These are phyloP conservation scores for Candida pseudocylindracea DNA, from an alignment of 1,139 yeast species.

Conservation along the genomic window DNA sequence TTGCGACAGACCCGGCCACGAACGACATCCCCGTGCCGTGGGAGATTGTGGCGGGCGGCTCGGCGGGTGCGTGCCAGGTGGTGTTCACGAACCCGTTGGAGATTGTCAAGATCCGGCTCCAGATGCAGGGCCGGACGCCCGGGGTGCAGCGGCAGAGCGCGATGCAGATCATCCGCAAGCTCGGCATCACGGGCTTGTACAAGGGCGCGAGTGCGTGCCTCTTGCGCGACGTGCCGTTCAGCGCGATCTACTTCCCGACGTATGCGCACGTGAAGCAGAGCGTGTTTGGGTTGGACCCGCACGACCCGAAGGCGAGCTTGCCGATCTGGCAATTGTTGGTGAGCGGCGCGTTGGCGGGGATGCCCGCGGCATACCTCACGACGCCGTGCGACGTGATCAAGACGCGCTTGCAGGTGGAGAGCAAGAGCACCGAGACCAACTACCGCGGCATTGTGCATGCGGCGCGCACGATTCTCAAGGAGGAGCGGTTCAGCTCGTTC, in stretches of 20 bases:
- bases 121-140: slow-evolving; percentile 59
- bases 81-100: slow-evolving; percentile 91
- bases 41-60: slow-evolving; percentile 77
- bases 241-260: slow-evolving; percentile 94
- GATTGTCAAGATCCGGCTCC: slow-evolving; percentile 85
- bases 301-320: slow-evolving; percentile 26
- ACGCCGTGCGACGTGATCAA: slow-evolving; percentile 95
- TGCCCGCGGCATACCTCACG: slow-evolving; percentile 92
- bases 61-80: slow-evolving; percentile 95
- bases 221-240: slow-evolving; percentile 88
- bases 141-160: slow-evolving; percentile 36
- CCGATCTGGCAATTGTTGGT: slow-evolving; percentile 65
- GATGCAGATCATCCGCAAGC: slow-evolving; percentile 46
- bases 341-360: slow-evolving; percentile 93
- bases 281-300: slow-evolving; percentile 68
- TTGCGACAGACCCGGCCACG: slow-evolving; percentile 31
- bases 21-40: slow-evolving; percentile 41
- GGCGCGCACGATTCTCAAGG: slow-evolving; percentile 44
- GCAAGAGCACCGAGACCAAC: slow-evolving; percentile 52
- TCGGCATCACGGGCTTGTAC: slow-evolving; percentile 73
- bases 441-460: slow-evolving; percentile 68
- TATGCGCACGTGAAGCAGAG: slow-evolving; percentile 81
- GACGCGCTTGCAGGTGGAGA: slow-evolving; percentile 81
- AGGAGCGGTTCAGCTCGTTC: slow-evolving; percentile 61
- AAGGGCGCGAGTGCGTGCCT: slow-evolving; percentile 87